Conservation (phyloP, 805 yeast genomes). For the Wickerhamomyces chaumierensis region DNA sequence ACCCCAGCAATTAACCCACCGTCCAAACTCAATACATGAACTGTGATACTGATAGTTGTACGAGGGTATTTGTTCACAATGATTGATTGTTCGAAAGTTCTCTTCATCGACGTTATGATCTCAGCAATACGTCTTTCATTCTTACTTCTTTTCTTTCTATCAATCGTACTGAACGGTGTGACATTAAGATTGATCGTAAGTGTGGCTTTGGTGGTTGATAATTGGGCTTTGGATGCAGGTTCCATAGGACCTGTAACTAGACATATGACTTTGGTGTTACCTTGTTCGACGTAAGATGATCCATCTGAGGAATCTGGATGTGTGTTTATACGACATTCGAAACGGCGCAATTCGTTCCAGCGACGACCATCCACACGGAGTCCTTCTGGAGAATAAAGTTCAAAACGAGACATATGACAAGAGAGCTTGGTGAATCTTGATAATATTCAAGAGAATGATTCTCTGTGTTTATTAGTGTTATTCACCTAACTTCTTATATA, state of each 20-base stretch:
- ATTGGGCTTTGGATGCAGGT: conserved; percentile 46
- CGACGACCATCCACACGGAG: conserved; percentile 87
- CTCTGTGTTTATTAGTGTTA: too few species aligned
- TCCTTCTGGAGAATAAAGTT: conserved; percentile 92
- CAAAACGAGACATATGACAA: conserved; percentile 54
- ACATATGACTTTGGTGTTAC: conserved; percentile 81
- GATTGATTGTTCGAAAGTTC: conserved; percentile 66
- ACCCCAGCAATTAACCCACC: conserved; percentile 79
- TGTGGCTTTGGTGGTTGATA: conserved; percentile 39
- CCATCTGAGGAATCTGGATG: conserved; percentile 88
- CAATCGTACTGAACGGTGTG: conserved; percentile 73
- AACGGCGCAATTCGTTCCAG: conserved; percentile 83
- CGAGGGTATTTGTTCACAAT: conserved; percentile 70
- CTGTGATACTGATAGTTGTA: conserved; percentile 62
- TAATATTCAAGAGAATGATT: too few species aligned
- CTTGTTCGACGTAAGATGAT: conserved; percentile 84
- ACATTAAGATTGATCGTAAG: conserved; percentile 56
- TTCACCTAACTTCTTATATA: too few species aligned
- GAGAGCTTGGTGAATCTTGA: too few species aligned
- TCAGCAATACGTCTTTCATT: conserved; percentile 65
- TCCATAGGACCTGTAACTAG: conserved; percentile 86
- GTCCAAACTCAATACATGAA: conserved; percentile 79
- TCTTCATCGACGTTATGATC: conserved; percentile 50
- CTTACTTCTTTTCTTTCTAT: conserved; percentile 56
- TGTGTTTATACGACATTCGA: conserved; percentile 73